These are phyloP conservation scores for Rubroshorea leprosula DNA, from an alignment of 345 rosid species.

Conservation along the genomic window DNA sequence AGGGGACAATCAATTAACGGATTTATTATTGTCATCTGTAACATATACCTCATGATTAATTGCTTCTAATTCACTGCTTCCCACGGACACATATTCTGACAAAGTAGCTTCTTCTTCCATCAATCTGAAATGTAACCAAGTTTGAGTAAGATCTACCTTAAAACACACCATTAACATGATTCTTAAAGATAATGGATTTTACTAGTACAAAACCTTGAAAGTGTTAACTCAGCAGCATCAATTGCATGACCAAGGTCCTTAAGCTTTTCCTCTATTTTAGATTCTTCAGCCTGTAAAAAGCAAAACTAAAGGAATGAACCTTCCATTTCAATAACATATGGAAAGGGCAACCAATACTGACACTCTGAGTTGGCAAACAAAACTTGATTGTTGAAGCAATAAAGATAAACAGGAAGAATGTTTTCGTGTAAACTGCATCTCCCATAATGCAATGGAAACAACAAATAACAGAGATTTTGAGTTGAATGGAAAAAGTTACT, in stretches of 20 bases:
- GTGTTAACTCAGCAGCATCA: slow-evolving; percentile 42
- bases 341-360: not conserved
- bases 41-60: slow-evolving; percentile 58
- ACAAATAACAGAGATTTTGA: not conserved
- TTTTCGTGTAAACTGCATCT: no score
- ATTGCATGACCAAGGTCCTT: slow-evolving; percentile 49
- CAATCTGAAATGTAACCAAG: slow-evolving; percentile 41
- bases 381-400: slow-evolving; percentile 3
- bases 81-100: slow-evolving; percentile 33
- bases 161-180: not conserved
- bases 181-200: not conserved
- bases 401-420: not conserved
- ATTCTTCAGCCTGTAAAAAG: slow-evolving; percentile 69
- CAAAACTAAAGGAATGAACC: slow-evolving; percentile 14
- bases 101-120: slow-evolving; percentile 58
- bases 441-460: no score
- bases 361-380: slow-evolving; percentile 1
- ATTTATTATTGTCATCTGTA: not conserved
- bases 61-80: slow-evolving; percentile 38
- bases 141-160: slow-evolving; percentile 10
- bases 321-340: not conserved
- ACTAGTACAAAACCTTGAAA: slow-evolving; percentile 41
- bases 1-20: not conserved
- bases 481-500: not conserved
- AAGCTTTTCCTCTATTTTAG: slow-evolving; percentile 63